Evolutionary conservation across 75 land plant genomes (phyloP).

Genomic region (Cunninghamia lanceolata): DNA sequence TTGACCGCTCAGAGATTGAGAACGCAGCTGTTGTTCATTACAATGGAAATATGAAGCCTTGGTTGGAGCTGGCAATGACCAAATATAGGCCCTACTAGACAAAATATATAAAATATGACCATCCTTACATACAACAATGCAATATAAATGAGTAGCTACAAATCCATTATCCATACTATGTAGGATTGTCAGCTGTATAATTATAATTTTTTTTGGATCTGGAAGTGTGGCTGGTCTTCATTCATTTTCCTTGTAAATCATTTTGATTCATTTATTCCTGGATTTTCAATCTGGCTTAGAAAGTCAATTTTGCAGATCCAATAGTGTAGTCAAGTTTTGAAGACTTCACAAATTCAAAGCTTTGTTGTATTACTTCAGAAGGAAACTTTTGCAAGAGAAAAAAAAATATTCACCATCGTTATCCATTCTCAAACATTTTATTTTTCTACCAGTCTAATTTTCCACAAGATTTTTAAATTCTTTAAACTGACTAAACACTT

Average conservation of each 20-base stretch:
- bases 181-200: conserved; percentile 3
- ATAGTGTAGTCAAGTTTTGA: not conserved
- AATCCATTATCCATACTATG: not conserved
- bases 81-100: conserved; percentile 67
- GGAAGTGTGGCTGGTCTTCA: not conserved
- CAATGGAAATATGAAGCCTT: conserved; percentile 76
- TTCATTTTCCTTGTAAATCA: conserved; percentile 2
- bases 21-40: conserved; percentile 59
- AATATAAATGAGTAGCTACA: conserved; percentile 34
- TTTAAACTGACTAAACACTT: too few relatives aligned
- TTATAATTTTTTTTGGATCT: too few relatives aligned
- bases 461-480: too few relatives aligned
- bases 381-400: not conserved
- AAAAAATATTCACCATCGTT: too few relatives aligned
- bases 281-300: not conserved
- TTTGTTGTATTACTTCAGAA: not conserved
- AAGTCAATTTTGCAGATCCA: not conserved
- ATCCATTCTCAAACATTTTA: too few relatives aligned
- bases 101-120: conserved; percentile 66
- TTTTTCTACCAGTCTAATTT: too few relatives aligned
- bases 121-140: conserved; percentile 57
- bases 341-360: not conserved
- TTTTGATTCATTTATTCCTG: conserved; percentile 9
- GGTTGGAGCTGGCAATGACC: conserved; percentile 68
- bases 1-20: conserved; percentile 46